Conservation (phyloP, 2,329 filamentous ascomycete species). For the Aaosphaeria arxii region DNA sequence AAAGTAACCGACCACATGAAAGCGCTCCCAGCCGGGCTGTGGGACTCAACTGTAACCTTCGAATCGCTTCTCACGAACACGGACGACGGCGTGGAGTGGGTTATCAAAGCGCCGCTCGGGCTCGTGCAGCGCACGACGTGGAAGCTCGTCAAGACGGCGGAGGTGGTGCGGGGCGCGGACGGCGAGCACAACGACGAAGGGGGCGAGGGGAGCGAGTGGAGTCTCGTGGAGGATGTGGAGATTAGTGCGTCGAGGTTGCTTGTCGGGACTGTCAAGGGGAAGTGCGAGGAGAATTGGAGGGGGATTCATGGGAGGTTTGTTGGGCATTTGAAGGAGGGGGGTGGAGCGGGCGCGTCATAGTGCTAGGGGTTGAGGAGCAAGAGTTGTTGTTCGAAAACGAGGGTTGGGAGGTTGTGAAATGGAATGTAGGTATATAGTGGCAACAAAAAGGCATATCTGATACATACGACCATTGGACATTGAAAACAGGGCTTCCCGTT, state of each 20-base stretch:
- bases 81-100: conserved; percentile 31
- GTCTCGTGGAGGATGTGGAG: conserved; percentile 35
- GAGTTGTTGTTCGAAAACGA: too few relatives aligned
- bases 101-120: conserved; percentile 34
- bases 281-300: conserved; percentile 36
- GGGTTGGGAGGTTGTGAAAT: too few relatives aligned
- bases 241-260: conserved; percentile 32
- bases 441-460: too few relatives aligned
- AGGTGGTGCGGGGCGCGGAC: conserved; percentile 9
- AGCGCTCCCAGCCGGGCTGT: conserved; percentile 32
- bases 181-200: conserved; percentile 7
- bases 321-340: conserved; percentile 15
- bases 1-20: conserved; percentile 38
- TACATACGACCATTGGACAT: too few relatives aligned
- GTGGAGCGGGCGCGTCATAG: not conserved
- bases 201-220: conserved; percentile 23
- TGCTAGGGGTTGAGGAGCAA: too few relatives aligned
- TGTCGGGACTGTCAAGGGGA: conserved; percentile 33
- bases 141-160: conserved; percentile 20
- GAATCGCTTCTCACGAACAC: conserved; percentile 31
- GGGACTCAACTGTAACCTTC: conserved; percentile 35
- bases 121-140: conserved; percentile 31
- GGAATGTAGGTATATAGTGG: too few relatives aligned
- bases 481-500: too few relatives aligned
- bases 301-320: conserved; percentile 31